A percentile compares a stretch with the other conserved stretches of the same genome.
These are phyloP conservation scores for Mycena venus DNA, from an alignment of 768 basidiomycete species.

Conservation along the genomic window DNA sequence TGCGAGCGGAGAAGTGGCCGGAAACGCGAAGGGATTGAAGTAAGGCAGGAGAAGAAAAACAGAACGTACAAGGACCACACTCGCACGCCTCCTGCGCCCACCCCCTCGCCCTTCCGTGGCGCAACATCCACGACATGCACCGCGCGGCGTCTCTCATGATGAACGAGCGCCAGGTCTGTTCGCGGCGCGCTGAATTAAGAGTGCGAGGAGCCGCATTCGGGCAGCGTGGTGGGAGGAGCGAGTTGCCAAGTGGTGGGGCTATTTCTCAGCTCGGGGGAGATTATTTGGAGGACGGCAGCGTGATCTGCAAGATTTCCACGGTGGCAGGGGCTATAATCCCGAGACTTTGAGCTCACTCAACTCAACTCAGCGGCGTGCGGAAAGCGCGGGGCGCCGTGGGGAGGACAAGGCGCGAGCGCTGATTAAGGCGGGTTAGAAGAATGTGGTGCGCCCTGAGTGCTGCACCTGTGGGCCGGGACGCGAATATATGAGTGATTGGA, in stretches of 20 bases:
- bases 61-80: background rate
- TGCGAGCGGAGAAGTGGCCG: background rate
- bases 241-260: background rate
- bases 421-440: no score
- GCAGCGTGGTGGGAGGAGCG: background rate
- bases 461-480: background rate
- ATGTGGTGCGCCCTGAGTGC: no score
- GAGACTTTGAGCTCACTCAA: no score
- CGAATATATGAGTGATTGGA: no score
- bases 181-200: conserved; percentile 30
- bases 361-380: no score
- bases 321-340: no score
- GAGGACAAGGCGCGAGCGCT: no score
- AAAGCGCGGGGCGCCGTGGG: no score
- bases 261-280: no score
- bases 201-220: no score
- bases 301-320: no score
- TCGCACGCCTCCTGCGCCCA: background rate
- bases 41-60: background rate
- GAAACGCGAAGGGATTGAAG: background rate
- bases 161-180: conserved; percentile 30
- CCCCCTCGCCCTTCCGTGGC: background rate
- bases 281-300: no score
- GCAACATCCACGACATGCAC: background rate
- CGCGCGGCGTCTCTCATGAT: conserved; percentile 26